Conservation (phyloP, 305 asterid species). For the Ruellia speciosa region DNA sequence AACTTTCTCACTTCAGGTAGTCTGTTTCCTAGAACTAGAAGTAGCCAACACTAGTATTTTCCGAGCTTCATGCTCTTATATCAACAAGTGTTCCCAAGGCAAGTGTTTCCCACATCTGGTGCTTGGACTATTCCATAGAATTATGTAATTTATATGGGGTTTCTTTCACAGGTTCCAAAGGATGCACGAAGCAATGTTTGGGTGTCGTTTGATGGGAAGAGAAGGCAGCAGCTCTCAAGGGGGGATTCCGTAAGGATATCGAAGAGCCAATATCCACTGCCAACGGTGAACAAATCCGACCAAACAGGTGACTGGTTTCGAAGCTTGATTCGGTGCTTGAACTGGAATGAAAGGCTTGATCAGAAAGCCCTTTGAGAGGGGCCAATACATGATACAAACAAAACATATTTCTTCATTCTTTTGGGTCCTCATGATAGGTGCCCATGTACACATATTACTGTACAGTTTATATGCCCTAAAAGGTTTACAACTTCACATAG, state of each 20-base stretch:
- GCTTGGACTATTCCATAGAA: no score
- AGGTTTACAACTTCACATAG: conserved; percentile 6
- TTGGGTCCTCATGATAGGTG: conserved; percentile 7
- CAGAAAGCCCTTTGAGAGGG: conserved; percentile 75
- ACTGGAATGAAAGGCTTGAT: conserved; percentile 94
- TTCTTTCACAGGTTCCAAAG: conserved; percentile 53
- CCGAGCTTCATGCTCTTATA: neutral
- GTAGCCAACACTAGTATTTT: neutral
- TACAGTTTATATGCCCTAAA: conserved; percentile 34
- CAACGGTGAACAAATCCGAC: conserved; percentile 83
- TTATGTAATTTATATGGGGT: no score
- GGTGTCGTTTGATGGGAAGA: conserved; percentile 98
- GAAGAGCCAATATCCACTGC: conserved; percentile 95
- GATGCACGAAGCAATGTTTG: conserved; percentile 95
- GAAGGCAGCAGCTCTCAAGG: conserved; percentile 90
- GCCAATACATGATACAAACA: conserved; percentile 1
- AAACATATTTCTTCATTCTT: neutral
- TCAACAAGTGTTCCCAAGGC: no score
- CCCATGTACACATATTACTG: conserved; percentile 44
- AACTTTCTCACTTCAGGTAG: no score
- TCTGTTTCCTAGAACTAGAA: no score
- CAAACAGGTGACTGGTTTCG: conserved; percentile 97
- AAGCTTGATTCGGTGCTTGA: conserved; percentile 92
- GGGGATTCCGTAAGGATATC: conserved; percentile 78
- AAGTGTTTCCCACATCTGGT: no score